Percentiles rank a stretch among this genome's conserved stretches.
phyloP scores from a whole-genome alignment of 805 yeast genomes.

The Komagataella phaffii region DNA sequence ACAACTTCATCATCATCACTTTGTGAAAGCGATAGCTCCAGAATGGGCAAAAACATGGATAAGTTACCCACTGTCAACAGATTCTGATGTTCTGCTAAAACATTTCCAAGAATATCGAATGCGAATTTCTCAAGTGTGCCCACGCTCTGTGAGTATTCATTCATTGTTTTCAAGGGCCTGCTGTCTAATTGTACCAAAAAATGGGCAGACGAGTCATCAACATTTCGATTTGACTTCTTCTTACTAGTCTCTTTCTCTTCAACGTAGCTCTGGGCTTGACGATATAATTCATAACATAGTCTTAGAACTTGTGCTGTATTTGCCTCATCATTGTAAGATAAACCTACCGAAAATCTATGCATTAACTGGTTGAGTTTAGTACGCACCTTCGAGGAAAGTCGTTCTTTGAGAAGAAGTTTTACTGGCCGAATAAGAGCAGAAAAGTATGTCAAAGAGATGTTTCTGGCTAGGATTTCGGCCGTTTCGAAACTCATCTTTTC shows the following conservation, averaged over 20 bases:
- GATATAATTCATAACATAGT: conserved; percentile 61
- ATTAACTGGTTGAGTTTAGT: conserved; percentile 68
- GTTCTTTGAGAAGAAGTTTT: conserved; percentile 46
- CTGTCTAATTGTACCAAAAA: conserved; percentile 65
- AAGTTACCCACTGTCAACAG: conserved; percentile 49
- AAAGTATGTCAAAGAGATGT: conserved; percentile 46
- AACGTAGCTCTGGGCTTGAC: conserved; percentile 28
- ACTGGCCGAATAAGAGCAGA: conserved; percentile 53
- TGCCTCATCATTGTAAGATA: conserved; percentile 54
- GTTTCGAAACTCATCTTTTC: conserved; percentile 81
- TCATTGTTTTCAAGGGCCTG: conserved; percentile 36
- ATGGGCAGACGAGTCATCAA: conserved; percentile 32
- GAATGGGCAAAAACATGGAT: conserved; percentile 60
- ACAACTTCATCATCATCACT: conserved; percentile 73
- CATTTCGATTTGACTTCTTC: conserved; percentile 16
- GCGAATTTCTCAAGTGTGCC: conserved; percentile 63
- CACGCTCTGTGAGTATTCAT: conserved; percentile 41
- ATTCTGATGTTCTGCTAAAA: conserved; percentile 47
- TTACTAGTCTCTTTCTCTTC: conserved; percentile 10
- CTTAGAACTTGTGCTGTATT: conserved; percentile 44
- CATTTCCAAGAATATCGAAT: conserved; percentile 60
- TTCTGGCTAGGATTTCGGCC: conserved; percentile 61
- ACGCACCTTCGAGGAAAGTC: conserved; percentile 54
- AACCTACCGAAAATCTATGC: conserved; percentile 66
- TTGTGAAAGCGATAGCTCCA: conserved; percentile 36